A percentile compares a stretch with the other conserved stretches of the same genome.
Evolutionary conservation across 768 basidiomycete genomes (phyloP).

Genomic region (Coprinellus micaceus): DNA sequence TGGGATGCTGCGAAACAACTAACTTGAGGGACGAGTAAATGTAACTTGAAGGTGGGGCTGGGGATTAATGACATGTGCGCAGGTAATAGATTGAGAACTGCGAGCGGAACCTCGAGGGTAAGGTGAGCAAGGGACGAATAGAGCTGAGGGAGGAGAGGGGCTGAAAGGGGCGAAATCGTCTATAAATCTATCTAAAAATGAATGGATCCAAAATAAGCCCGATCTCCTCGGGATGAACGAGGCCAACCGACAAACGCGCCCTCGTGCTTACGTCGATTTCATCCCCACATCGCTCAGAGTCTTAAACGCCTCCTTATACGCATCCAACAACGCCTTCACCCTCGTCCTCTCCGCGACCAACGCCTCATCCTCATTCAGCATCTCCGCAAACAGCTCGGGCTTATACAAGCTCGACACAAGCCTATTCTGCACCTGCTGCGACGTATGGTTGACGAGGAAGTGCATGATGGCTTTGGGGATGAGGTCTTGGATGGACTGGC

Average conservation of each 20-base stretch:
- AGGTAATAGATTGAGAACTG: no score
- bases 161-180: no score
- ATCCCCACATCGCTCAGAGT: constrained; percentile 79
- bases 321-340: constrained; percentile 91
- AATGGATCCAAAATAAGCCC: not conserved
- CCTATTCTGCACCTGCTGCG: constrained; percentile 94
- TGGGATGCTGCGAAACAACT: no score
- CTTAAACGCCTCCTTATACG: constrained; percentile 93
- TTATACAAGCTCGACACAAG: constrained; percentile 94
- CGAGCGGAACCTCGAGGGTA: no score
- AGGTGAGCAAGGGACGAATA: no score
- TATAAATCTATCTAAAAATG: no score
- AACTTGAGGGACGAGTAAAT: no score
- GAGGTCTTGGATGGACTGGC: constrained; percentile 95
- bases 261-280: constrained; percentile 47
- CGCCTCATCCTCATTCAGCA: constrained; percentile 94
- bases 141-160: no score
- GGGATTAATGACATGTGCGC: no score
- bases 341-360: constrained; percentile 89
- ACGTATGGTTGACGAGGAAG: constrained; percentile 93
- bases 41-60: no score
- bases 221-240: no score
- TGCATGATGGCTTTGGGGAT: constrained; percentile 99
- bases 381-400: constrained; percentile 84
- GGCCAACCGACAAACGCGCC: not conserved